Evolutionary conservation across 805 yeast genomes (phyloP).

Genomic region (Starmerella bombi): DNA sequence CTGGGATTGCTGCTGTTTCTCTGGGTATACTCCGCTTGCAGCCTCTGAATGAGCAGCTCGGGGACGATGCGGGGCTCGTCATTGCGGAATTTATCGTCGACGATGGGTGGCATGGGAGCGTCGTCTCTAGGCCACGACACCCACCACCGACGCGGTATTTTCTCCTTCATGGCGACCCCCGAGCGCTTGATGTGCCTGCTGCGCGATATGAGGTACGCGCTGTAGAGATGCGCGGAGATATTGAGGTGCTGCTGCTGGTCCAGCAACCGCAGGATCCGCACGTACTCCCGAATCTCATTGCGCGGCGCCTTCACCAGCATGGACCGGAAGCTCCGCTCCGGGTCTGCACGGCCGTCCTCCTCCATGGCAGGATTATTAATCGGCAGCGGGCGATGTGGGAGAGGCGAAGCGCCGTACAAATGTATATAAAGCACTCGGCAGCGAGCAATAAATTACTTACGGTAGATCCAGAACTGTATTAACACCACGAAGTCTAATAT

Average conservation of each 20-base stretch:
- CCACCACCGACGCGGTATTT: constrained; percentile 35
- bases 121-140: constrained; percentile 46
- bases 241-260: constrained; percentile 30
- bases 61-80: constrained; percentile 5
- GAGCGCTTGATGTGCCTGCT: constrained; percentile 23
- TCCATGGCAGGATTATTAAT: too few relatives aligned
- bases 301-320: too few relatives aligned
- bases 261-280: constrained; percentile 11
- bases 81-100: constrained; percentile 11
- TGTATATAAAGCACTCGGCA: too few relatives aligned
- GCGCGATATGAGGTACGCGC: constrained; percentile 36
- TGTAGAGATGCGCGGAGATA: constrained; percentile 51
- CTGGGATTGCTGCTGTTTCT: too few relatives aligned
- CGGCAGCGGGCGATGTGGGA: too few relatives aligned
- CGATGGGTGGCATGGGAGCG: constrained; percentile 18
- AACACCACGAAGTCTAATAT: constrained; percentile 73
- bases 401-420: too few relatives aligned
- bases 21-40: background rate
- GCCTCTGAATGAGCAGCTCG: background rate
- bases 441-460: constrained; percentile 4
- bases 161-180: background rate
- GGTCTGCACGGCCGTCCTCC: too few relatives aligned
- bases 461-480: constrained; percentile 68
- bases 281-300: constrained; percentile 1
- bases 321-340: too few relatives aligned